Conservation (phyloP, 192 early-diverging fungal genomes). For the Irineochytrium annulatum region DNA sequence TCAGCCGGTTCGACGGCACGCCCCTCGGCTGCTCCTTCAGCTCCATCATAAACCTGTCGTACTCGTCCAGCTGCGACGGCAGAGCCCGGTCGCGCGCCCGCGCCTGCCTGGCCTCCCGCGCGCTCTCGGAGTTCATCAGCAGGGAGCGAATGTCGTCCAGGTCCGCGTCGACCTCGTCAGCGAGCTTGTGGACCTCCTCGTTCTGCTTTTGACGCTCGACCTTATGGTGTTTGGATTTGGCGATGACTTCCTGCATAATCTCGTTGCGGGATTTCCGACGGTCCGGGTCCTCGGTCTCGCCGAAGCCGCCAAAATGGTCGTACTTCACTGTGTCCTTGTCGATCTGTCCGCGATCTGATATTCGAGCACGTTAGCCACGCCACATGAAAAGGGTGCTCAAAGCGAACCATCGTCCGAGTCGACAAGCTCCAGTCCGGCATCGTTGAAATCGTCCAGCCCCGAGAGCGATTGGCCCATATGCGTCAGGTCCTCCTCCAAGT, state of each 20-base stretch:
- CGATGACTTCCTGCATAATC: constrained; percentile 96
- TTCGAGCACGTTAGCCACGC: not conserved
- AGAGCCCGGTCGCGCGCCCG: constrained; percentile 20
- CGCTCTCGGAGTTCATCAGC: constrained; percentile 42
- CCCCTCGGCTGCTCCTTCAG: constrained; percentile 81
- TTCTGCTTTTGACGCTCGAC: constrained; percentile 83
- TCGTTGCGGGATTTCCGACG: constrained; percentile 64
- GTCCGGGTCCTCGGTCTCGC: constrained; percentile 45
- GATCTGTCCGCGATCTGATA: constrained; percentile 45
- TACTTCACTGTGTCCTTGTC: constrained; percentile 64
- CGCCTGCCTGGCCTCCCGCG: constrained; percentile 12
- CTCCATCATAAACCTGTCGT: constrained; percentile 79
- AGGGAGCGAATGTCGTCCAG: constrained; percentile 77
- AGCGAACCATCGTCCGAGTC: constrained; percentile 28
- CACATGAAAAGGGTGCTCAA: constrained; percentile 6
- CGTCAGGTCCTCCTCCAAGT: constrained; percentile 82
- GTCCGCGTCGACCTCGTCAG: constrained; percentile 84
- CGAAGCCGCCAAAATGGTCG: constrained; percentile 89
- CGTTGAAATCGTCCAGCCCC: constrained; percentile 79
- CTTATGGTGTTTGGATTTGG: constrained; percentile 95
- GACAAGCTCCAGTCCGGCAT: constrained; percentile 59
- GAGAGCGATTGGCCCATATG: constrained; percentile 91
- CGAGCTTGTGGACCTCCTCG: constrained; percentile 78
- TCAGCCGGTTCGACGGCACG: constrained; percentile 81
- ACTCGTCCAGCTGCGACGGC: constrained; percentile 57